phyloP scores from a whole-genome alignment of 257 asterid species.

The Solanum etuberosum region DNA sequence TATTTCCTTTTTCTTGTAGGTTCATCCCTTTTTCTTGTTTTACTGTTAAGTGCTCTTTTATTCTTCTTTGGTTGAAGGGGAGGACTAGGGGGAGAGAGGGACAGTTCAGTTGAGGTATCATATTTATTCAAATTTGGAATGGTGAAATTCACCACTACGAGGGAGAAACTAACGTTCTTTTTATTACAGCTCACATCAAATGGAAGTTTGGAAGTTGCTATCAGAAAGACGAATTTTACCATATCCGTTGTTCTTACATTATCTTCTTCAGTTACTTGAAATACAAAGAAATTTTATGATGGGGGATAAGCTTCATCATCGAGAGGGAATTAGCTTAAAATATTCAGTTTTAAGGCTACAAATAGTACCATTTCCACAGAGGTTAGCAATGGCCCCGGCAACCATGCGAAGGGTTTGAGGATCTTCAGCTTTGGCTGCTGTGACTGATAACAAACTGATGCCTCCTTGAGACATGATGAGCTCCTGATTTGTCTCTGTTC shows the following conservation, averaged over 20 bases:
- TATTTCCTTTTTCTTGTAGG: neutral
- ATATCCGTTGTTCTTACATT: neutral
- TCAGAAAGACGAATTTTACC: neutral
- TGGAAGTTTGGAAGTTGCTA: neutral
- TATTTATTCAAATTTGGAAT: neutral
- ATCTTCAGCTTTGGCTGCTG: constrained; percentile 63
- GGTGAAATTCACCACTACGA: neutral
- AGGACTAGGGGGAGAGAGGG: neutral
- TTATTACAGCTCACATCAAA: neutral
- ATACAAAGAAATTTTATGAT: neutral
- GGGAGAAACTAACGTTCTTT: neutral
- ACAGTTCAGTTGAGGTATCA: neutral
- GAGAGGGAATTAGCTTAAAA: neutral
- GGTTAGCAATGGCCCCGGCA: constrained; percentile 89
- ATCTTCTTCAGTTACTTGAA: neutral
- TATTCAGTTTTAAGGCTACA: neutral
- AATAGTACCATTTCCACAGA: constrained; percentile 71
- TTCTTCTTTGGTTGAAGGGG: neutral
- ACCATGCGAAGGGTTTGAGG: constrained; percentile 94
- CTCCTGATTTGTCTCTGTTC: constrained; percentile 78
- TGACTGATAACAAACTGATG: constrained; percentile 47
- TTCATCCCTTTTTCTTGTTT: neutral
- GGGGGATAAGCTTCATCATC: neutral
- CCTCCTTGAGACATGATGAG: constrained; percentile 76
- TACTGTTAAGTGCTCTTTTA: neutral